phyloP scores from a whole-genome alignment of 2,329 filamentous ascomycete genomes.

The Penicillium sp. region DNA sequence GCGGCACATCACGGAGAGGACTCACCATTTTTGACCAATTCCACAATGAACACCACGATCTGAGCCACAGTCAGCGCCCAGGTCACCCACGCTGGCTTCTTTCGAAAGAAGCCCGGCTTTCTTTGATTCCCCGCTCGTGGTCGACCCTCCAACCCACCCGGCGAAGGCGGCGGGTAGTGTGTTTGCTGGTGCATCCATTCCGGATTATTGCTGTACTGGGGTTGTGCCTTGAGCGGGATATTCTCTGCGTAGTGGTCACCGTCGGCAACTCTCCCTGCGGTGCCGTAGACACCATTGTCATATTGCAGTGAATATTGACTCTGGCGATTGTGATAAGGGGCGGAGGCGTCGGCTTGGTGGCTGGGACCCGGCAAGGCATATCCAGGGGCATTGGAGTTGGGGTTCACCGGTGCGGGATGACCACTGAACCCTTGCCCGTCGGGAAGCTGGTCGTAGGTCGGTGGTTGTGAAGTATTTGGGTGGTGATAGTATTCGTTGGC shows the following conservation, averaged over 20 bases:
- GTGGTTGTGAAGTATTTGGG: slow-evolving; percentile 31
- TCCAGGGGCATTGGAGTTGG: slow-evolving; percentile 15
- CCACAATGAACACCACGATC: slow-evolving; percentile 78
- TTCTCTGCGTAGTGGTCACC: slow-evolving; percentile 38
- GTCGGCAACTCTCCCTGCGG: slow-evolving; percentile 28
- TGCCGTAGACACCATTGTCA: slow-evolving; percentile 27
- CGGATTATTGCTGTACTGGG: slow-evolving; percentile 32
- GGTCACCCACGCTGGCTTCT: slow-evolving; percentile 68
- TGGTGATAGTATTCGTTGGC: slow-evolving; percentile 62
- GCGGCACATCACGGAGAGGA: slow-evolving; percentile 3
- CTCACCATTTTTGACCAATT: slow-evolving; percentile 78
- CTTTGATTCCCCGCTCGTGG: slow-evolving; percentile 7
- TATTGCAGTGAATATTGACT: slow-evolving; percentile 35
- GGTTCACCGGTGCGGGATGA: slow-evolving; percentile 28
- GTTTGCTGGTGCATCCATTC: slow-evolving; percentile 42
- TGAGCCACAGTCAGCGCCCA: slow-evolving; percentile 74
- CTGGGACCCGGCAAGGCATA: slow-evolving; percentile 21
- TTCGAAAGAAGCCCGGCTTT: slow-evolving; percentile 51
- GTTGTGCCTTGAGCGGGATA: slow-evolving; percentile 35
- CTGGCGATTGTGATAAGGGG: slow-evolving; percentile 33
- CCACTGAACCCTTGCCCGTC: slow-evolving; percentile 24
- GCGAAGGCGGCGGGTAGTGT: slow-evolving; percentile 41
- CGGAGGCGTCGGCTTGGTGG: slow-evolving; percentile 39
- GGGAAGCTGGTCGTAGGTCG: slow-evolving; percentile 30
- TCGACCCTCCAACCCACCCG: slow-evolving; percentile 40